Conservation (phyloP, 108 stramenopile species). For the Skeletonema menzelii region DNA sequence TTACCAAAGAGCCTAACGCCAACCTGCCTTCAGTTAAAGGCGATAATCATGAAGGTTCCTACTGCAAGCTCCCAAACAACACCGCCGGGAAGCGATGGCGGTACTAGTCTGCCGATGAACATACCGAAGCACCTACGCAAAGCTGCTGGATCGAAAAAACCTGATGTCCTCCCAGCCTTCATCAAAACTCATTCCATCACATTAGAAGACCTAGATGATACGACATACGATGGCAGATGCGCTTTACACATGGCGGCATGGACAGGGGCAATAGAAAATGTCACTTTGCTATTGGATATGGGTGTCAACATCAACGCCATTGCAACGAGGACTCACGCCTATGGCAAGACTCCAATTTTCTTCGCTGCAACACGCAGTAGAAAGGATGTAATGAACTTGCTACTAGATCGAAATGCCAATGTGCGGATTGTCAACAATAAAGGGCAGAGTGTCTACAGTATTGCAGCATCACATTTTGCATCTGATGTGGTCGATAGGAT, state of each 20-base stretch:
- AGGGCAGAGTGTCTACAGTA: slow-evolving; percentile 71
- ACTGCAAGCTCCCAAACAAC: background rate
- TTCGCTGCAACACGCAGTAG: slow-evolving; percentile 75
- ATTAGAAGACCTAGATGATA: slow-evolving; percentile 16
- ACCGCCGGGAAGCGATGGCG: background rate
- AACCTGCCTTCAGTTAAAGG: no score
- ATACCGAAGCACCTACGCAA: slow-evolving; percentile 29
- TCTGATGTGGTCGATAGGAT: slow-evolving; percentile 27
- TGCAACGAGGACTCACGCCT: slow-evolving; percentile 54
- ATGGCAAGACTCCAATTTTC: slow-evolving; percentile 86
- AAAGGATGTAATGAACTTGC: slow-evolving; percentile 53
- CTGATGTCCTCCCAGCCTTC: slow-evolving; percentile 20
- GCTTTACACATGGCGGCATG: slow-evolving; percentile 80
- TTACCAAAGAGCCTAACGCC: no score
- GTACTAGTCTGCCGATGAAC: background rate
- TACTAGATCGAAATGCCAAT: slow-evolving; percentile 47
- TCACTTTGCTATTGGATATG: slow-evolving; percentile 48
- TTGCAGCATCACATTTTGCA: slow-evolving; percentile 56
- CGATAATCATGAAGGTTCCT: background rate
- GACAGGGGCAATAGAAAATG: slow-evolving; percentile 63
- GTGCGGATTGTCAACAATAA: slow-evolving; percentile 88
- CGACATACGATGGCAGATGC: slow-evolving; percentile 48
- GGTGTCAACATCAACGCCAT: slow-evolving; percentile 59
- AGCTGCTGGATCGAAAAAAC: slow-evolving; percentile 25
- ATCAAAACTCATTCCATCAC: slow-evolving; percentile 7